A percentile compares a stretch with the other conserved stretches of the same genome.
These are phyloP conservation scores for Fusarium camptoceras DNA, from an alignment of 2,329 filamentous ascomycete genomes.

Conservation along the genomic window DNA sequence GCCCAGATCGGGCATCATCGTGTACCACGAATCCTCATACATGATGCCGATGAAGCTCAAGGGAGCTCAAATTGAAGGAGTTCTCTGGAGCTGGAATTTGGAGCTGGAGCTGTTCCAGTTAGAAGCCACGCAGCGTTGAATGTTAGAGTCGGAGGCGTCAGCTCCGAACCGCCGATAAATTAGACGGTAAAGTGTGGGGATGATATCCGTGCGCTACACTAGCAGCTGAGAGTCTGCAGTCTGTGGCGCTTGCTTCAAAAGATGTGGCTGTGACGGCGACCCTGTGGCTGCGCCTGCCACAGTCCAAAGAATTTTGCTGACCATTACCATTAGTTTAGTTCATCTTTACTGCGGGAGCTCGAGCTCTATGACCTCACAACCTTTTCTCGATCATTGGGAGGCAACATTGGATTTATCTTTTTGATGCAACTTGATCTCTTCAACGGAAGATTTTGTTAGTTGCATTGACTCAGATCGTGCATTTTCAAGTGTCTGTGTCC, in stretches of 20 bases:
- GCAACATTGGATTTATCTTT: conserved; percentile 18
- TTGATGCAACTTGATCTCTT: conserved; percentile 12
- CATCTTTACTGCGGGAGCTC: conserved; percentile 19
- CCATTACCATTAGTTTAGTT: conserved; percentile 17
- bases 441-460: background rate
- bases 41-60: conserved; percentile 58
- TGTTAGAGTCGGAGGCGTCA: conserved; percentile 44
- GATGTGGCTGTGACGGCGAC: conserved; percentile 15
- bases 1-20: conserved; percentile 73
- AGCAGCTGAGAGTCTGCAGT: background rate
- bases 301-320: conserved; percentile 47
- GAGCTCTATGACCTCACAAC: conserved; percentile 47
- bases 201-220: conserved; percentile 25
- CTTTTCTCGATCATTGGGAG: conserved; percentile 23
- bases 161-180: conserved; percentile 48
- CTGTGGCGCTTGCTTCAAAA: conserved; percentile 31
- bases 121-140: conserved; percentile 49
- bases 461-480: conserved; percentile 7
- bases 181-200: conserved; percentile 33
- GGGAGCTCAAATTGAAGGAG: conserved; percentile 29
- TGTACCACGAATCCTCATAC: conserved; percentile 90
- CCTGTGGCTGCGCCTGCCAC: conserved; percentile 23
- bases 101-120: conserved; percentile 32
- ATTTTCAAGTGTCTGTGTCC: conserved; percentile 4
- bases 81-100: conserved; percentile 11